Conservation (phyloP, 345 rosid species). For the Gossypium turneri region DNA sequence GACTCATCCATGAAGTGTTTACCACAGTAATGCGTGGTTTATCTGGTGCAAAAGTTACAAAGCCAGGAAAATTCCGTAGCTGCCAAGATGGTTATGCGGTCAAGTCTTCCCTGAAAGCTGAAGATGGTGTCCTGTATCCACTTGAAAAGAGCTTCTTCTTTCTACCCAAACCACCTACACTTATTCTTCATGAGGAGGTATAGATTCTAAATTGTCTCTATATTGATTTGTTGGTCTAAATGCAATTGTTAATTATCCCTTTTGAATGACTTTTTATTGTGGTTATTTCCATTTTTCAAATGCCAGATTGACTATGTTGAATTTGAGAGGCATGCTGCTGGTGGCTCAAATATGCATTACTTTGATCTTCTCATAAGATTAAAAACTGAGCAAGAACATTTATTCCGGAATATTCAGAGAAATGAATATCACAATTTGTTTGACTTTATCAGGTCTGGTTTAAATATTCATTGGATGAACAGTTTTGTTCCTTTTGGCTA, state of each 20-base stretch:
- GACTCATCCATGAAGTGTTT: constrained; percentile 94
- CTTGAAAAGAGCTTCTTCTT: constrained; percentile 97
- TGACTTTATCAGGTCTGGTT: constrained; percentile 69
- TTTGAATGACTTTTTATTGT: neutral
- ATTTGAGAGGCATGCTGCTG: constrained; percentile 97
- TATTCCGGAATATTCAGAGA: constrained; percentile 93
- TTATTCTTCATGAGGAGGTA: constrained; percentile 98
- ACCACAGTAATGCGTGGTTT: constrained; percentile 78
- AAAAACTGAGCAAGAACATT: constrained; percentile 93
- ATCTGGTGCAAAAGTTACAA: constrained; percentile 93
- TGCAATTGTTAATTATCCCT: neutral
- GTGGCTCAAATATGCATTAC: constrained; percentile 98
- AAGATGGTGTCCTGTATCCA: constrained; percentile 91
- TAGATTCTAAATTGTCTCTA: neutral
- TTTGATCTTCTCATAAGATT: constrained; percentile 90
- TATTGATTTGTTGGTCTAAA: neutral
- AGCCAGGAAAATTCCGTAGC: constrained; percentile 95
- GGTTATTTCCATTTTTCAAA: neutral
- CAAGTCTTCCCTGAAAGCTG: constrained; percentile 94
- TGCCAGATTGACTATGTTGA: constrained; percentile 89
- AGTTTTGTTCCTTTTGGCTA: neutral
- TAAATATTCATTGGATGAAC: constrained; percentile 7
- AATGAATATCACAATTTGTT: constrained; percentile 91
- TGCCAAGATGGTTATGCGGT: constrained; percentile 96
- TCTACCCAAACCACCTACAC: constrained; percentile 95